phyloP scores from a whole-genome alignment of 1,284 basidiomycete species.

The Coniferiporia sulphurascens region DNA sequence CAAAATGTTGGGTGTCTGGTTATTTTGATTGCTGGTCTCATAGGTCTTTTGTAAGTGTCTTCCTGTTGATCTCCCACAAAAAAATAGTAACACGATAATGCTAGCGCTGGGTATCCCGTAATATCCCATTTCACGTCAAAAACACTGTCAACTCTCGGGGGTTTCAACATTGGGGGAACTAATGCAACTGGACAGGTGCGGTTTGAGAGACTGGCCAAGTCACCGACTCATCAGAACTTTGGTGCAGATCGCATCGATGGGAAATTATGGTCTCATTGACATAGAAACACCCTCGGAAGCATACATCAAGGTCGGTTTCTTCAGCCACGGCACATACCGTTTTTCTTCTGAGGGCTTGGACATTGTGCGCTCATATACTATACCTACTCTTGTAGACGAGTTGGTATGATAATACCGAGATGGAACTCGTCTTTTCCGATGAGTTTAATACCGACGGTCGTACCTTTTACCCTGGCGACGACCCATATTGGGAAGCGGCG shows the following conservation, averaged over 20 bases:
- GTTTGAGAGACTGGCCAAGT: not conserved
- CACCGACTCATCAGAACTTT: not conserved
- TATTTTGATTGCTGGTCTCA: constrained; percentile 41
- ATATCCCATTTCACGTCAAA: constrained; percentile 43
- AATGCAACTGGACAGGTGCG: constrained; percentile 67
- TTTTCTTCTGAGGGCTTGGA: not conserved
- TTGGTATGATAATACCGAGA: constrained; percentile 23
- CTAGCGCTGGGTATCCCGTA: constrained; percentile 45
- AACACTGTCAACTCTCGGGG: constrained; percentile 33
- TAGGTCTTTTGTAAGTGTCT: constrained; percentile 47
- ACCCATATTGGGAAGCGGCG: constrained; percentile 73
- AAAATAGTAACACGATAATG: not conserved
- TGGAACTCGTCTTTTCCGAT: constrained; percentile 68
- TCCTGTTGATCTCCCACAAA: not conserved
- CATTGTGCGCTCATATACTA: not conserved
- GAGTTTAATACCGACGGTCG: constrained; percentile 74
- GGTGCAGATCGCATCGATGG: constrained; percentile 44
- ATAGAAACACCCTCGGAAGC: constrained; percentile 56
- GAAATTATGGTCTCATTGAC: constrained; percentile 61
- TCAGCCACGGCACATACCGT: constrained; percentile 4
- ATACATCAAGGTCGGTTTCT: constrained; percentile 35
- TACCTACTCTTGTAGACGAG: constrained; percentile 1
- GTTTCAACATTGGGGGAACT: constrained; percentile 67
- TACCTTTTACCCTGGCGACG: constrained; percentile 62
- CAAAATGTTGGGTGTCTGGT: constrained; percentile 63